A percentile compares a stretch with the other conserved stretches of the same genome.
phyloP scores from a whole-genome alignment of 352 stramenopile species.

The Peronospora farinosa region DNA sequence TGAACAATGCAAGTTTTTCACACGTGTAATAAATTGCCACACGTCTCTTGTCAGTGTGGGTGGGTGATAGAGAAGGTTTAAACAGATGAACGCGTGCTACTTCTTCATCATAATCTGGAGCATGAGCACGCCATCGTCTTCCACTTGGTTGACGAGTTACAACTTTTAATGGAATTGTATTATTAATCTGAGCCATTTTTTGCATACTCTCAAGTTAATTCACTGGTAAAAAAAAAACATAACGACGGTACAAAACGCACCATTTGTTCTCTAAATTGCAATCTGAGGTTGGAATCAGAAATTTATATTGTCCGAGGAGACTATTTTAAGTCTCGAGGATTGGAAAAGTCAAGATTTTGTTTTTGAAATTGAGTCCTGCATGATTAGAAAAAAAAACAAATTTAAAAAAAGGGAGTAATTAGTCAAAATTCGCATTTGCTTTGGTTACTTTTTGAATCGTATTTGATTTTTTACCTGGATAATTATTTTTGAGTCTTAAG shows the following conservation, averaged over 20 bases:
- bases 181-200: conserved; percentile 16
- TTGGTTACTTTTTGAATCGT: too few relatives aligned
- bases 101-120: conserved; percentile 38
- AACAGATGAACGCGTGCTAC: conserved; percentile 29
- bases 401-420: too few relatives aligned
- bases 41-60: conserved; percentile 36
- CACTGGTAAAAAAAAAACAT: neutral
- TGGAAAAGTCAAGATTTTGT: conserved; percentile 5
- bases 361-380: conserved; percentile 14
- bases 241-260: conserved; percentile 5
- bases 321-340: conserved; percentile 9
- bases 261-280: conserved; percentile 22
- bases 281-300: conserved; percentile 11
- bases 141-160: conserved; percentile 24
- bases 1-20: conserved; percentile 64
- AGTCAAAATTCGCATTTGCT: too few relatives aligned
- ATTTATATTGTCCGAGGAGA: conserved; percentile 18
- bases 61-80: conserved; percentile 29
- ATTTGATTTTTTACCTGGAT: too few relatives aligned
- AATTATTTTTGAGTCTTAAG: too few relatives aligned
- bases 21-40: conserved; percentile 66
- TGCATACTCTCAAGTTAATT: conserved; percentile 4
- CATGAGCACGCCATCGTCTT: conserved; percentile 25
- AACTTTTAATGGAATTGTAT: conserved; percentile 7
- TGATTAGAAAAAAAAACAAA: too few relatives aligned